Conservation (phyloP, 495 filamentous ascomycete species). For the Podospora tetraspora region DNA sequence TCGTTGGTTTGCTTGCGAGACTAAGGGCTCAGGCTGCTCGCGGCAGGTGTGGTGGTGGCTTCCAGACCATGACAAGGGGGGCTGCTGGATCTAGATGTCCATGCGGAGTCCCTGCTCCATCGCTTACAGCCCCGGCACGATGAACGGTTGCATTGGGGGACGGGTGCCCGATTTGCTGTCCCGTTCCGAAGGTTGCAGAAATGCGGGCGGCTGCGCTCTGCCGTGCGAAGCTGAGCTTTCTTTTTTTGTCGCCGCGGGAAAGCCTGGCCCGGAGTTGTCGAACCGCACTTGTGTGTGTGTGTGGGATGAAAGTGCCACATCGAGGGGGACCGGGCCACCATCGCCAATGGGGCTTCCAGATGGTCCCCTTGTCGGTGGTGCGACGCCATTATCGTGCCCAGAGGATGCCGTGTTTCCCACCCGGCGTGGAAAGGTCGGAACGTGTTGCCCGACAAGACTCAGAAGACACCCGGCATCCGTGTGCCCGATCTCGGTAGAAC, state of each 20-base stretch:
- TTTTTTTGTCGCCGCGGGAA: background rate
- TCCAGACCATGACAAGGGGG: background rate
- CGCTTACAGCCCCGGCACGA: background rate
- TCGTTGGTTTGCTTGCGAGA: background rate
- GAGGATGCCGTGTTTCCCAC: background rate
- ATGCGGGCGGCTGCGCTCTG: background rate
- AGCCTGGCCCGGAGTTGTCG: background rate
- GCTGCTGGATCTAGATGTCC: background rate
- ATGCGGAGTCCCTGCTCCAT: background rate
- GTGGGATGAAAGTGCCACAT: background rate
- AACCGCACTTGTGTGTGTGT: background rate
- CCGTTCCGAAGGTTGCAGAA: background rate
- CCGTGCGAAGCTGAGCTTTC: background rate
- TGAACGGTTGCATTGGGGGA: background rate
- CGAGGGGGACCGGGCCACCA: background rate
- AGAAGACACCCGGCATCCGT: background rate
- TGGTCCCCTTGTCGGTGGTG: background rate
- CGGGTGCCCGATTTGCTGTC: background rate
- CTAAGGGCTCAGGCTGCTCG: background rate
- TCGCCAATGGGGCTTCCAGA: background rate
- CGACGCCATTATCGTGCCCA: background rate
- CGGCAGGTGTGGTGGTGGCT: background rate
- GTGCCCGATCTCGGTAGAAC: background rate
- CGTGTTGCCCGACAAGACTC: background rate
- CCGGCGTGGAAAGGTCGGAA: background rate